Base-by-base conservation (phyloP, 768 basidiomycete genomes). In the Neoboletus subvelutipes region DNA sequence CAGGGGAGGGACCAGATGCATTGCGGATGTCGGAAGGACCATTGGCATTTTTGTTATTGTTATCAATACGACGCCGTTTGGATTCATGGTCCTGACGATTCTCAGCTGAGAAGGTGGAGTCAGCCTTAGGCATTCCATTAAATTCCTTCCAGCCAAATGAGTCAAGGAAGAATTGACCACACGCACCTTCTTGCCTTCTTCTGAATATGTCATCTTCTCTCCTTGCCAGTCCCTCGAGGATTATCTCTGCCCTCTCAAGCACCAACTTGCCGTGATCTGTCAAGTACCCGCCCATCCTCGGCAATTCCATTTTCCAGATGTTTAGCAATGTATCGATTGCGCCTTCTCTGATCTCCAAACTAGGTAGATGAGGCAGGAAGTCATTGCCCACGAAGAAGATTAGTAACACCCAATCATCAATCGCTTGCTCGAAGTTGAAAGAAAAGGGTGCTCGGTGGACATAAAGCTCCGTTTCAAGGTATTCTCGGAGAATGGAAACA, bases 351-450 rank as follows among this genome's bases (percentile, higher is more conserved):
- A 99, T 99, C 80, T 99, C 97, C 80, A 99, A 84, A 57, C 90
- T 93, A 26, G 97, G 97, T 56, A 99, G 81, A 77, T 99, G 97
- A 22, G 97, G 97, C 66, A 99, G 82, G 52, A 83, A 99, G 95
- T 79, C 98, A 78, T 99, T 99, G 65, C 97, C 97, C 72, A 99
- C 97, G 75, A 99, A 98, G 86, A 99, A 99, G 65, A 98, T 98
- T 68, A 99, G 84, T 69, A 99, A 86, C 65, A 99, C 93, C 97
- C 97, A 99, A 74, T 99, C 97, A 82, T 99, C 97, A 74, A 99
- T 91, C 37, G 97, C 94, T 74, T 89, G 87, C 75, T 99, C 97
- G 73, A 98, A 80, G 67, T 90, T 85, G 82, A 96, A 98, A 33
- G 88, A 85, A 77, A 97, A 94, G 2, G 86, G 77, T 18, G 82